phyloP scores from a whole-genome alignment of 441 rosid species.

The Bocquillonia castaneifolia region DNA sequence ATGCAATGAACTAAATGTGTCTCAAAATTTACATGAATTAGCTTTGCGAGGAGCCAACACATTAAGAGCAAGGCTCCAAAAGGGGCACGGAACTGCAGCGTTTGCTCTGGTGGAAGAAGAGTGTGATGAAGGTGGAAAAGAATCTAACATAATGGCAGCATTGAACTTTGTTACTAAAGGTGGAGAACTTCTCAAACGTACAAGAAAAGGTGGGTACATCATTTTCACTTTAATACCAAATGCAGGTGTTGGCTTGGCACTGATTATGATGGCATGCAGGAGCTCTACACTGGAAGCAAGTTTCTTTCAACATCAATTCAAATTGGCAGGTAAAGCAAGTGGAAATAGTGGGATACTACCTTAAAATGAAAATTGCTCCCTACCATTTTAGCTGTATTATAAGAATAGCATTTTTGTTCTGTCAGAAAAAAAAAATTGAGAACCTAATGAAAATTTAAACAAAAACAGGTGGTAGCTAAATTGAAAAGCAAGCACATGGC shows the following conservation, averaged over 20 bases:
- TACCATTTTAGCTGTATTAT: not conserved
- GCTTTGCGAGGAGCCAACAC: conserved; percentile 80
- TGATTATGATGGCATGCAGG: conserved; percentile 40
- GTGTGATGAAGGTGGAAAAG: conserved; percentile 43
- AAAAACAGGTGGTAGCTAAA: conserved; percentile 68
- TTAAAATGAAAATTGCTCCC: not conserved
- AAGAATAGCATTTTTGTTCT: not conserved
- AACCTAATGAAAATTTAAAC: conserved; percentile 3
- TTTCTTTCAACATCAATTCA: conserved; percentile 70
- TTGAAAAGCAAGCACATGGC: conserved; percentile 91
- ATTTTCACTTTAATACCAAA: not conserved
- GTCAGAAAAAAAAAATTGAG: not conserved
- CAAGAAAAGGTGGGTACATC: conserved; percentile 69
- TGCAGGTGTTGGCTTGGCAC: too few species aligned
- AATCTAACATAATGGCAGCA: conserved; percentile 43
- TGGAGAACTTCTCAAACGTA: conserved; percentile 85
- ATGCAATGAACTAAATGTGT: too few species aligned
- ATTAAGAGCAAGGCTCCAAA: conserved; percentile 68
- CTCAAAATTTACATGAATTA: conserved; percentile 23
- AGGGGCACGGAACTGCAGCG: conserved; percentile 45
- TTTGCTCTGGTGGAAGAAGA: conserved; percentile 44
- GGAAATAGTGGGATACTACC: not conserved
- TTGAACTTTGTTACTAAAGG: conserved; percentile 66
- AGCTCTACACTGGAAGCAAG: conserved; percentile 88
- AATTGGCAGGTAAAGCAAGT: conserved; percentile 61